Conservation (phyloP, 1,139 yeast species). For the Hanseniaspora gamundiae region DNA sequence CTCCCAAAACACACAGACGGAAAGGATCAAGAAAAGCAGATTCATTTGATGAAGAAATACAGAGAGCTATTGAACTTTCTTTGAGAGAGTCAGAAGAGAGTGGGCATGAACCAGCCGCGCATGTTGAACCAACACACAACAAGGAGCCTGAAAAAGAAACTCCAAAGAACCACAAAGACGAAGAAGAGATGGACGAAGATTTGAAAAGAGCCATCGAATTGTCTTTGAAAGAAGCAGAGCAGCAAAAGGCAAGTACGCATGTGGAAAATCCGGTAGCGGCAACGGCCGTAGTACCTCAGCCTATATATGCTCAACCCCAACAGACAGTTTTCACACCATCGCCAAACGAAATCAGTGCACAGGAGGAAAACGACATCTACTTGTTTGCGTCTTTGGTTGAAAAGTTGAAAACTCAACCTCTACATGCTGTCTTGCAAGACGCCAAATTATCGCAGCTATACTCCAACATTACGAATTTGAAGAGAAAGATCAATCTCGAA, state of each 20-base stretch:
- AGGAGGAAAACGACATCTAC: constrained; percentile 69
- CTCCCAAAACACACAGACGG: constrained; percentile 1
- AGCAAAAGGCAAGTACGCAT: constrained; percentile 9
- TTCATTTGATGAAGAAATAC: constrained; percentile 53
- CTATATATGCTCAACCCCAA: too few species aligned
- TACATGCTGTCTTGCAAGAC: constrained; percentile 48
- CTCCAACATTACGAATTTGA: constrained; percentile 47
- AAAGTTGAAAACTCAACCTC: constrained; percentile 38
- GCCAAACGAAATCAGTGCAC: constrained; percentile 53
- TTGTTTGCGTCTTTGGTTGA: constrained; percentile 58
- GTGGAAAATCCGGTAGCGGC: constrained; percentile 5
- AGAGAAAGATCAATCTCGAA: constrained; percentile 65
- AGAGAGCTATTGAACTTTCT: constrained; percentile 58
- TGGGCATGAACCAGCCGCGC: constrained; percentile 13
- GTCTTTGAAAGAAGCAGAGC: constrained; percentile 49
- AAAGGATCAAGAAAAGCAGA: constrained; percentile 8
- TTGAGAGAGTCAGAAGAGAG: constrained; percentile 44
- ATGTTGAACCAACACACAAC: constrained; percentile 5
- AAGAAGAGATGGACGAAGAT: constrained; percentile 58
- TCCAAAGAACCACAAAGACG: constrained; percentile 4
- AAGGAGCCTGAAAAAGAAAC: constrained; percentile 2
- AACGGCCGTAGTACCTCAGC: constrained; percentile 13
- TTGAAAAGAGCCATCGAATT: constrained; percentile 66
- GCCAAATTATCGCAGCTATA: constrained; percentile 51
- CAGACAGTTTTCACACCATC: constrained; percentile 16